Evolutionary conservation across 2,329 filamentous ascomycete species (phyloP).

Genomic region (Fusarium miscanthi): DNA sequence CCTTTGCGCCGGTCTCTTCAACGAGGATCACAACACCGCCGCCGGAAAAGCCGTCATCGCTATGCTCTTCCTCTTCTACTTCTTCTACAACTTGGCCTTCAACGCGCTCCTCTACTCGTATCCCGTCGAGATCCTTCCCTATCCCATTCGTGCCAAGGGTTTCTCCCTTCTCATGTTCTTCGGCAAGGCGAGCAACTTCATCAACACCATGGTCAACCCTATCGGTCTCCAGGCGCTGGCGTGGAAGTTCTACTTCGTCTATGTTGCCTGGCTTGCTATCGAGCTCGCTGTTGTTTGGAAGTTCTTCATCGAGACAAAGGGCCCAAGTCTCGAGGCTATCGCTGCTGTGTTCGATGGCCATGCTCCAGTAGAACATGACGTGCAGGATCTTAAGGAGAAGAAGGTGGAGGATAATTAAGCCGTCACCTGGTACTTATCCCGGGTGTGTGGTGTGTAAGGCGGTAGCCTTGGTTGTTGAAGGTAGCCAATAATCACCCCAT

Average conservation of each 20-base stretch:
- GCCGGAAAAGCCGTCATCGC: conserved; percentile 22
- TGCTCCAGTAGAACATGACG: background rate
- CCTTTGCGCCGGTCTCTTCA: conserved; percentile 24
- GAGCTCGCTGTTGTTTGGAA: background rate
- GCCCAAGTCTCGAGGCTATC: background rate
- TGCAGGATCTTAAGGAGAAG: background rate
- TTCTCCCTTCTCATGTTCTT: conserved; percentile 35
- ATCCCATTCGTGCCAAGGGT: conserved; percentile 28
- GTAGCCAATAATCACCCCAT: too few relatives aligned
- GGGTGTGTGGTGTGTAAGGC: too few relatives aligned
- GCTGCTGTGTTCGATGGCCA: background rate
- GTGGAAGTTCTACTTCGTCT: conserved; percentile 3
- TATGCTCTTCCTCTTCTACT: conserved; percentile 28
- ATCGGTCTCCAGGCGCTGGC: background rate
- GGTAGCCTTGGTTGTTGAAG: too few relatives aligned
- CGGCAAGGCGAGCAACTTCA: conserved; percentile 3
- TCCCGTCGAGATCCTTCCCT: conserved; percentile 20
- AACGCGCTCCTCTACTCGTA: conserved; percentile 34
- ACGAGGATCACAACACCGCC: conserved; percentile 6
- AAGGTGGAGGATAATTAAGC: background rate
- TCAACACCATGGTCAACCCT: conserved; percentile 6
- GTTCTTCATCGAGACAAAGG: conserved; percentile 6
- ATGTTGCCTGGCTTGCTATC: background rate
- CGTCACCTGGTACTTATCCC: too few relatives aligned
- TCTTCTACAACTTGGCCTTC: conserved; percentile 37